Base-by-base conservation (phyloP, 805 yeast genomes). In the Nakazawaea pomicola region DNA sequence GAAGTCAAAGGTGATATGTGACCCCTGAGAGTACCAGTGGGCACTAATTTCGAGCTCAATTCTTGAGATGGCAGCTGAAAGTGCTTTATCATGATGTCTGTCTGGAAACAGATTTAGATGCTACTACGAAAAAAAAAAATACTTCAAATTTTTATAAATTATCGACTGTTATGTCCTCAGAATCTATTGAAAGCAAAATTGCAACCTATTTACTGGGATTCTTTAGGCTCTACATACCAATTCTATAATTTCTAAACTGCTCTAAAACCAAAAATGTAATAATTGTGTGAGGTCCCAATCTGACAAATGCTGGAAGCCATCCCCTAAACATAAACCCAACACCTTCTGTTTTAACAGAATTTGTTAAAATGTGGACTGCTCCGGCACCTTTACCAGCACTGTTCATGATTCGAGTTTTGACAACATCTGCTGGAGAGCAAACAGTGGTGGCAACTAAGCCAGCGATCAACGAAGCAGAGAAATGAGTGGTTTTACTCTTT, bases 341-440 rank as follows among this genome's bases (percentile, higher is more conserved):
- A 17, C 96, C 96, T 60, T 87, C 95, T 10, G 53, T 63, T 47
- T 69, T 71, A 15, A 87, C 69, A 0, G 91, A 85, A 6, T 60
- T 57, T 1, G 50, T 49, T 45, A 86, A 58, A 33, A 83, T 77
- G 2, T 57, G 46, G 3, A 74, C 34, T 2, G 87, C 80, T 46
- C 74, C 62, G 39, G 66, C 66, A 45, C 69, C 66, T 0, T 64
- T 35, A 2, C 66, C 68, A 41, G 72, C 67, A 29, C 73, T 74
- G 61, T 84, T 82, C 96, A 87, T 87, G 44, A 87, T 83, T 54
- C 95, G 69, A 2, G 96, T 88, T 60, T 88, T 88, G 36, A 87
- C 80, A 3, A 87, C 96, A 60, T 87, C 96, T 8, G 90, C 95
- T 1, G 96, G 96, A 1, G 95, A 85, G 58, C 95, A 88, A 15